phyloP scores from a whole-genome alignment of 805 yeast species.

The Teunomyces atbi region DNA sequence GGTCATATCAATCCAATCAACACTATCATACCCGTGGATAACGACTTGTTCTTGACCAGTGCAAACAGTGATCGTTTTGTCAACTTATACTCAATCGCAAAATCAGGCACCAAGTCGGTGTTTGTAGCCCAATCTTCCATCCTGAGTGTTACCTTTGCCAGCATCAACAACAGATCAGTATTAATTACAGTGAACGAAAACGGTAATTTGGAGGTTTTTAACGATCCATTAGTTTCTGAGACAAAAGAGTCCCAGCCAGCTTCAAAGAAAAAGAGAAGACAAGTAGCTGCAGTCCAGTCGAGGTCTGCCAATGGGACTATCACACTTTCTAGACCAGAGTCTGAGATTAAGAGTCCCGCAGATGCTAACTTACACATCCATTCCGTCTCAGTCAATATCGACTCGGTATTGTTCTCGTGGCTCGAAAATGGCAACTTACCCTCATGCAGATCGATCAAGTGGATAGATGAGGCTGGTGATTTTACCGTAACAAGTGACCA shows the following conservation, averaged over 20 bases:
- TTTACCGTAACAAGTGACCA: slow-evolving; percentile 22
- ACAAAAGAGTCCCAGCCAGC: slow-evolving; percentile 14
- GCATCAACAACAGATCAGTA: slow-evolving; percentile 28
- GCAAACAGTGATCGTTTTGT: slow-evolving; percentile 82
- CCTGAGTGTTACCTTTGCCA: slow-evolving; percentile 39
- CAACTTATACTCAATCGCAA: slow-evolving; percentile 58
- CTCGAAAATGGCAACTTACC: slow-evolving; percentile 59
- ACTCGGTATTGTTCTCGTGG: slow-evolving; percentile 52
- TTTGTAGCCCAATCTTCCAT: slow-evolving; percentile 72
- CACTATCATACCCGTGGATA: slow-evolving; percentile 41
- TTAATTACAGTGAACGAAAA: slow-evolving; percentile 67
- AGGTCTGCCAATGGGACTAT: slow-evolving; percentile 49
- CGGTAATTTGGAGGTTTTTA: slow-evolving; percentile 72
- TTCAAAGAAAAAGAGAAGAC: slow-evolving; percentile 44
- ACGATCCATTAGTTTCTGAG: slow-evolving; percentile 45
- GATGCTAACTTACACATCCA: slow-evolving; percentile 29
- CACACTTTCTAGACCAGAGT: slow-evolving; percentile 46
- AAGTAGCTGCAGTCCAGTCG: slow-evolving; percentile 42
- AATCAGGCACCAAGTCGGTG: slow-evolving; percentile 48
- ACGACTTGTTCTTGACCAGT: slow-evolving; percentile 58
- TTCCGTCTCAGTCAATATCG: slow-evolving; percentile 30
- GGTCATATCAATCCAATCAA: slow-evolving; percentile 74
- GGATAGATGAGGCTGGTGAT: slow-evolving; percentile 38
- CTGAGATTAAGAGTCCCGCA: slow-evolving; percentile 29
- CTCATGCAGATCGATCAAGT: slow-evolving; percentile 52